A percentile compares a stretch with the other conserved stretches of the same genome.
Evolutionary conservation across 495 filamentous ascomycete species (phyloP).

Genomic region (Penicillium tannophilum): DNA sequence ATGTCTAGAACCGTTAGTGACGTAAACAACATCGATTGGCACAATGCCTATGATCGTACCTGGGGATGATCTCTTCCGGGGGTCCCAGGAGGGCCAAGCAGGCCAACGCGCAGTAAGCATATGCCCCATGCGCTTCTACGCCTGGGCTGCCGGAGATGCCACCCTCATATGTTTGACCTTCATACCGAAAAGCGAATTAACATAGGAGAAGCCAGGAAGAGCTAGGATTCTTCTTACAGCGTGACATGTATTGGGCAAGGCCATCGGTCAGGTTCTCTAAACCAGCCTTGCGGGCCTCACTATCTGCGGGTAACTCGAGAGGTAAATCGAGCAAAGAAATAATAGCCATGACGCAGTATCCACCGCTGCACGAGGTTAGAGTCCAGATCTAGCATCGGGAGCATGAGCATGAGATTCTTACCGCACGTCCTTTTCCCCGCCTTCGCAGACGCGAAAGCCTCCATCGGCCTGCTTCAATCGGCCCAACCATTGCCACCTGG

Average conservation of each 20-base stretch:
- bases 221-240: conserved; percentile 61
- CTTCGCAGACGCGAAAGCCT: conserved; percentile 75
- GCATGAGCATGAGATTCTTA: conserved; percentile 37
- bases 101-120: conserved; percentile 92
- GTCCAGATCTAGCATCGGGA: conserved; percentile 14
- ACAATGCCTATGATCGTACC: conserved; percentile 44
- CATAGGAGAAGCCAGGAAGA: neutral
- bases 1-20: conserved; percentile 52
- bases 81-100: conserved; percentile 80
- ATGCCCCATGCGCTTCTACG: conserved; percentile 91
- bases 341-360: conserved; percentile 84
- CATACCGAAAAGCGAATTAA: conserved; percentile 18
- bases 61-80: conserved; percentile 68
- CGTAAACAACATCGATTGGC: conserved; percentile 1
- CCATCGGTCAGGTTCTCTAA: conserved; percentile 61
- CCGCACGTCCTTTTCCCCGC: conserved; percentile 91
- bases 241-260: conserved; percentile 74
- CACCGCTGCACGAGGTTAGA: conserved; percentile 59
- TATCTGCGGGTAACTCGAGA: conserved; percentile 68
- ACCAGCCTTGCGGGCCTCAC: conserved; percentile 49
- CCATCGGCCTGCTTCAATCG: conserved; percentile 80
- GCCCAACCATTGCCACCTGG: conserved; percentile 82
- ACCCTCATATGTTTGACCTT: conserved; percentile 92
- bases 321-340: conserved; percentile 83
- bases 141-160: conserved; percentile 82